Base-by-base conservation (phyloP, 2,329 filamentous ascomycete genomes). In the Alternaria sp. region DNA sequence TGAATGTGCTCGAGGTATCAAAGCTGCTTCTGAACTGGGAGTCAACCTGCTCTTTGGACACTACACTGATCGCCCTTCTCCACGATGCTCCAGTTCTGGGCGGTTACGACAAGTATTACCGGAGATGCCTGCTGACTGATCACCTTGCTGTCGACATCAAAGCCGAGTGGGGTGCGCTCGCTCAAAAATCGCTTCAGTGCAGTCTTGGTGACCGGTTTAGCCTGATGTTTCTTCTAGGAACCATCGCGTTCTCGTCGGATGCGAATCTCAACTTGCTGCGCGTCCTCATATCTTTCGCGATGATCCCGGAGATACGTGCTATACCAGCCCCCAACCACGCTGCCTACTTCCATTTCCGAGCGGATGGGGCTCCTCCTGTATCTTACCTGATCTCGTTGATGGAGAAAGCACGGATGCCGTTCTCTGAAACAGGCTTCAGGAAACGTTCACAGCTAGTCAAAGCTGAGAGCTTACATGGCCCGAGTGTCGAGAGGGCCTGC, bases 151-250 rank as follows among this genome's bases (percentile, higher is more conserved):
- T 75, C 0, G 67, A 83, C 26, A 49, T 81, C 17, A 62, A 66
- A 7, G 33, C 70, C 3, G 72, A 80, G 31, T 85, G 81, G 80
- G 83, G 82, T 0, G 60, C 77, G 0, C 66, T 85, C 11, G 75
- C 80, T 1, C 74, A 74, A 33, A 68, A 76, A 3, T 81, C 78
- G 36, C 67, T 73, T 23, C 39, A 66, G 0, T 66, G 68, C 1
- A 58, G 51, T 0, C 17, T 13, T 2, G 28, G 69, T 10, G 72
- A 79, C 23, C 64, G 58, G 10, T 79, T 77, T 50, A 61, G 51
- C 2, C 62, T 85, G 14, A 82, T 82, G 71, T 85, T 85, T 51
- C 57, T 81, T 0, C 72, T 85, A 9, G 78, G 76, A 1, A 63
- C 78, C 0, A 67, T 86, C n/a, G 75, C 80, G 0, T 86, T 81